Conservation (phyloP, 352 stramenopile genomes). For the Phytophthora hibernalis region DNA sequence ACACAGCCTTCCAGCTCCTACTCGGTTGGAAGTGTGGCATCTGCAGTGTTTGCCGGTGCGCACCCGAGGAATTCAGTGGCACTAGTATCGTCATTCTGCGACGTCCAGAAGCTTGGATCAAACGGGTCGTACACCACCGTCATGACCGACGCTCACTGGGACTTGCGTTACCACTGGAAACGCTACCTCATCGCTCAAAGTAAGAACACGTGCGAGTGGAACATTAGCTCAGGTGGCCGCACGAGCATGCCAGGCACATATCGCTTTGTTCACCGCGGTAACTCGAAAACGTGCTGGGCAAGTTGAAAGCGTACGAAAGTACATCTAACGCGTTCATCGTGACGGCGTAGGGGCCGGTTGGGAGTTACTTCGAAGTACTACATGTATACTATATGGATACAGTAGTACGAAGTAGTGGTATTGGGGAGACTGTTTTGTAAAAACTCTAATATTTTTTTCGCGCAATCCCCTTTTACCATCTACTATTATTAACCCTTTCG, state of each 20-base stretch:
- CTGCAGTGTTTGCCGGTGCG: slow-evolving; percentile 48
- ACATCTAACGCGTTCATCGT: slow-evolving; percentile 42
- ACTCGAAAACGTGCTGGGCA: slow-evolving; percentile 46
- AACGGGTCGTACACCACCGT: slow-evolving; percentile 33
- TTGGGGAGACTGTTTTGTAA: too few species aligned
- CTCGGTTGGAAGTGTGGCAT: slow-evolving; percentile 39
- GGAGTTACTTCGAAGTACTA: too few species aligned
- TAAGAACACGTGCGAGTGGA: slow-evolving; percentile 58
- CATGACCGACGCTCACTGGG: slow-evolving; percentile 66
- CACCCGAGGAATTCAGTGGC: slow-evolving; percentile 57
- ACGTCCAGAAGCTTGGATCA: slow-evolving; percentile 44
- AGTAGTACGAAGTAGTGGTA: too few species aligned
- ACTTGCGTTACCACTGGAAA: slow-evolving; percentile 56
- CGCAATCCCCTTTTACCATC: too few species aligned
- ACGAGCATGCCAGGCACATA: slow-evolving; percentile 48
- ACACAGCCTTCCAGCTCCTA: slow-evolving; percentile 38
- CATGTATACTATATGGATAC: too few species aligned
- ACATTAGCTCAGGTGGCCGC: slow-evolving; percentile 35
- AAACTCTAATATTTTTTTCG: too few species aligned
- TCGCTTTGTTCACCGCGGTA: slow-evolving; percentile 55
- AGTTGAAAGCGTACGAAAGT: slow-evolving; percentile 38
- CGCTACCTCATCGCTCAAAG: slow-evolving; percentile 38
- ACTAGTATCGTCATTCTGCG: slow-evolving; percentile 53
- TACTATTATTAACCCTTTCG: too few species aligned
- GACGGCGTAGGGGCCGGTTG: slow-evolving; percentile 1